Conservation (phyloP, 2,329 filamentous ascomycete genomes). For the Diaporthe capsici region DNA sequence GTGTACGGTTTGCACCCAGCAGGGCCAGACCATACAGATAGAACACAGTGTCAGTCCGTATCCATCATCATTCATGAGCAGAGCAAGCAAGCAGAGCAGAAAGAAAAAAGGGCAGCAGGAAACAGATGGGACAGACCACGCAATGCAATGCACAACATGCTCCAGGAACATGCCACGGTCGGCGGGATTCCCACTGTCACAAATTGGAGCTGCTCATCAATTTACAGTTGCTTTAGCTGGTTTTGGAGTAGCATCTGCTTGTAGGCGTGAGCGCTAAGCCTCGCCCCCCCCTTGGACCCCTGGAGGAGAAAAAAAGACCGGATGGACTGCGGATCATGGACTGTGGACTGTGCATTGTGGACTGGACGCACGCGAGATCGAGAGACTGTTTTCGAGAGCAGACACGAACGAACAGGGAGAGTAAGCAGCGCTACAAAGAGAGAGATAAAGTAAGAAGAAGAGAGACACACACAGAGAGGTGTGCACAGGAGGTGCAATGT, state of each 20-base stretch:
- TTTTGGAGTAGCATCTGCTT: conserved; percentile 31
- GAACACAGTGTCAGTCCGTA: background rate
- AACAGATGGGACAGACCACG: background rate
- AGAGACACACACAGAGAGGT: background rate
- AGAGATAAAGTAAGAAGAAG: background rate
- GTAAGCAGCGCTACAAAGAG: background rate
- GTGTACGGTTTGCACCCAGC: background rate
- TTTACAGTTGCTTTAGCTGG: conserved; percentile 32
- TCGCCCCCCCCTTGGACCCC: conserved; percentile 24
- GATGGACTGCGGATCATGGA: background rate
- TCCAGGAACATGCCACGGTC: conserved; percentile 27
- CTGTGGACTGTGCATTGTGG: conserved; percentile 1
- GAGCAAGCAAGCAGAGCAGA: background rate
- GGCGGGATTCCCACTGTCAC: conserved; percentile 27
- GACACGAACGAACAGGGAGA: no score
- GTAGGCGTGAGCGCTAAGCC: conserved; percentile 25
- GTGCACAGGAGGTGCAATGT: background rate
- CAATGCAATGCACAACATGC: conserved; percentile 30
- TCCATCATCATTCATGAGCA: conserved; percentile 10
- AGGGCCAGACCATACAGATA: background rate
- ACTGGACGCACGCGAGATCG: conserved; percentile 10
- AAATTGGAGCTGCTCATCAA: conserved; percentile 28
- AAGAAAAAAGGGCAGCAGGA: background rate
- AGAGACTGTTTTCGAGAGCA: background rate
- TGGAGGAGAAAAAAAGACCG: conserved; percentile 21